A percentile compares a stretch with the other conserved stretches of the same genome.
Evolutionary conservation across 2,329 filamentous ascomycete species (phyloP).

Genomic region (Myotisia sp.): DNA sequence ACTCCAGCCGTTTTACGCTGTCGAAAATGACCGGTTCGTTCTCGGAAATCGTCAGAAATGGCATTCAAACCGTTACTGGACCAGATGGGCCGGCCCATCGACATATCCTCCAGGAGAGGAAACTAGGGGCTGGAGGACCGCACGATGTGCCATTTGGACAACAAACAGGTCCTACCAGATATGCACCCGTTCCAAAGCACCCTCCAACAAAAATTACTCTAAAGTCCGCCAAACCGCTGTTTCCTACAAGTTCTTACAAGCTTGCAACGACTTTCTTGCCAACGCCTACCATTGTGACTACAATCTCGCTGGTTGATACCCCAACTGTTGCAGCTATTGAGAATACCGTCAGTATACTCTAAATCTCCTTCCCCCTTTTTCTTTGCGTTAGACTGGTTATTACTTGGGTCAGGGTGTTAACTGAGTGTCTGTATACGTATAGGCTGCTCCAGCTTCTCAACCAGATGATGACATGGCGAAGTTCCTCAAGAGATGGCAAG

Average conservation of each 20-base stretch:
- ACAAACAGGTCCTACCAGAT: constrained; percentile 45
- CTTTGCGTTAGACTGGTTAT: no score
- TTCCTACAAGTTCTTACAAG: constrained; percentile 41
- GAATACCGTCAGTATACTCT: constrained; percentile 40
- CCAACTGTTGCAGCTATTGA: constrained; percentile 40
- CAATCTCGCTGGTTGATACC: constrained; percentile 32
- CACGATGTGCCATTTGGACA: constrained; percentile 39
- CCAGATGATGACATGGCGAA: constrained; percentile 42
- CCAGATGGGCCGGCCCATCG: constrained; percentile 12
- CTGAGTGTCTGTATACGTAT: not conserved
- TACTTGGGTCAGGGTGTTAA: no score
- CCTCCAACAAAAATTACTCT: constrained; percentile 46
- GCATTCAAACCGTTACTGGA: constrained; percentile 26
- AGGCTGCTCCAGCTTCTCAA: constrained; percentile 26
- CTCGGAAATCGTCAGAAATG: constrained; percentile 26
- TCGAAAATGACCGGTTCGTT: constrained; percentile 50
- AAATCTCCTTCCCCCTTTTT: no score
- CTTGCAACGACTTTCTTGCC: constrained; percentile 40
- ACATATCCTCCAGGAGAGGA: not conserved
- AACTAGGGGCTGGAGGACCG: constrained; percentile 13
- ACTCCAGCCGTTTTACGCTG: constrained; percentile 50
- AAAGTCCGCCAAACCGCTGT: constrained; percentile 36
- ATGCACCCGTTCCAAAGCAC: constrained; percentile 47
- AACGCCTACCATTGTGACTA: constrained; percentile 34
- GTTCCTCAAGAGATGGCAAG: constrained; percentile 46